Conservation (phyloP, 108 stramenopile genomes). For the Cyclotella atomus region DNA sequence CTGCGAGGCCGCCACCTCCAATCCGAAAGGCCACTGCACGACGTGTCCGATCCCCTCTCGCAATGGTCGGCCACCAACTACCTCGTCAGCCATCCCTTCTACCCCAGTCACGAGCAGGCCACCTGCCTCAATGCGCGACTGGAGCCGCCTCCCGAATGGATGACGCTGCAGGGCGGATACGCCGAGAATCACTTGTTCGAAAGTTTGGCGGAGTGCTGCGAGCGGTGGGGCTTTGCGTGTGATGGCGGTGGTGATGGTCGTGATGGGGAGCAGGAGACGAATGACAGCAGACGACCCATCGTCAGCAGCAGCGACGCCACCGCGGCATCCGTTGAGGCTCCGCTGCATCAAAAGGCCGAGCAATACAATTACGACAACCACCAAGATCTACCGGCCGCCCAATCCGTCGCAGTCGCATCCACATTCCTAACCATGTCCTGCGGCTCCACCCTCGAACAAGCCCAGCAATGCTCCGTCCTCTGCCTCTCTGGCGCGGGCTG, state of each 20-base stretch:
- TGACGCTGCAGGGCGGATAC: constrained; percentile 39
- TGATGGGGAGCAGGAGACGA: neutral
- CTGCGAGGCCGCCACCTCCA: no score
- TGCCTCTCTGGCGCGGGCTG: constrained; percentile 20
- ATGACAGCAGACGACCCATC: no score
- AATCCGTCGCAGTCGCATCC: neutral
- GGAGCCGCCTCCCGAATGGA: constrained; percentile 13
- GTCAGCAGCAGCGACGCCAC: no score
- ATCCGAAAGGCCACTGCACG: no score
- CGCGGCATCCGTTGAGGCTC: no score
- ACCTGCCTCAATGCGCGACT: constrained; percentile 9
- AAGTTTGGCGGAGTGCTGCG: constrained; percentile 14
- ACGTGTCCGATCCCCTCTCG: neutral
- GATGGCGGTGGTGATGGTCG: constrained; percentile 1
- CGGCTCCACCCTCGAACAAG: constrained; percentile 5
- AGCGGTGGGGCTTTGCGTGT: constrained; percentile 15
- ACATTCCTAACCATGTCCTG: constrained; percentile 41
- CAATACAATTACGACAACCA: no score
- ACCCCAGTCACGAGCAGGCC: constrained; percentile 11
- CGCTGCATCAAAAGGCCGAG: no score
- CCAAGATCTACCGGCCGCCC: no score
- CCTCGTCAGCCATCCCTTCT: constrained; percentile 16
- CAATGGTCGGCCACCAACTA: neutral
- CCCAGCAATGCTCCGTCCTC: constrained; percentile 17
- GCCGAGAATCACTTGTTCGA: constrained; percentile 36